Percentiles rank a stretch among this genome's conserved stretches.
These are phyloP conservation scores for Rhodotorula glutinis DNA, from an alignment of 1,284 basidiomycete genomes.

Conservation along the genomic window DNA sequence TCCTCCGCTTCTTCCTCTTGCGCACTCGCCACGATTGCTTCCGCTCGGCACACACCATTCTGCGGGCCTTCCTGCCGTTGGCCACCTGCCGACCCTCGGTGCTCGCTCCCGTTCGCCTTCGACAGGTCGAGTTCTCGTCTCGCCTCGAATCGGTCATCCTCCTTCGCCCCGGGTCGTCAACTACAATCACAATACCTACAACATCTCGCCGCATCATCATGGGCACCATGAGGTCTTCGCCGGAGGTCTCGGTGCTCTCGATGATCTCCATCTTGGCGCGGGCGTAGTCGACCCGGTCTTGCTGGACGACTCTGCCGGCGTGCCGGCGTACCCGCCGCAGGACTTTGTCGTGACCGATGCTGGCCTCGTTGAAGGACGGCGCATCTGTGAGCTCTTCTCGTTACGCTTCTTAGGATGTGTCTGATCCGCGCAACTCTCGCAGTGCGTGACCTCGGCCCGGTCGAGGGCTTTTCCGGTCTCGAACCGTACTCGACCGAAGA, in stretches of 20 bases:
- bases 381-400: background rate
- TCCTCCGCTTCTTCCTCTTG: background rate
- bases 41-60: background rate
- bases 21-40: background rate
- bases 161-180: slow-evolving; percentile 14
- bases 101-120: background rate
- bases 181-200: slow-evolving; percentile 19
- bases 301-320: slow-evolving; percentile 1
- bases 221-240: background rate
- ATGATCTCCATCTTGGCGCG: slow-evolving; percentile 1
- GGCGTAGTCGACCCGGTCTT: slow-evolving; percentile 4
- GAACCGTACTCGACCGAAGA: slow-evolving; percentile 6
- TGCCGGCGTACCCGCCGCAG: background rate
- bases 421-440: too few relatives aligned
- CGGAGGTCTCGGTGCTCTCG: slow-evolving; percentile 11
- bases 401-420: too few relatives aligned
- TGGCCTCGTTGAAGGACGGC: slow-evolving; percentile 7
- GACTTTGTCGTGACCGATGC: slow-evolving; percentile 20
- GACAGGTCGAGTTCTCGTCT: background rate
- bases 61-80: background rate
- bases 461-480: slow-evolving; percentile 9
- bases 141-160: background rate
- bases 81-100: background rate
- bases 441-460: slow-evolving; percentile 5
- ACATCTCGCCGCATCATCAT: slow-evolving; percentile 6